phyloP scores from a whole-genome alignment of 345 rosid species.

The Lumnitzera racemosa region DNA sequence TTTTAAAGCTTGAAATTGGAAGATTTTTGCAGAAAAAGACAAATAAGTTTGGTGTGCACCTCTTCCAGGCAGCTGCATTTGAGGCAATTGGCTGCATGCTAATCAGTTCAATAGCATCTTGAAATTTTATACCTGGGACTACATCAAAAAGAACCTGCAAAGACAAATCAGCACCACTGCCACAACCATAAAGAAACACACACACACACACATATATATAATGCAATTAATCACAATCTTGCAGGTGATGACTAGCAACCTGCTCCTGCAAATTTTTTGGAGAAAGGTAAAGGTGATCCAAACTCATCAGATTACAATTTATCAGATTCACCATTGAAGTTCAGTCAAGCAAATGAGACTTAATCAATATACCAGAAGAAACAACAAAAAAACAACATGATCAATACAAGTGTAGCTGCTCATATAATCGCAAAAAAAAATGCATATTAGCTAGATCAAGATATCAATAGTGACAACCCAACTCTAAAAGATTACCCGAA shows the following conservation, averaged over 20 bases:
- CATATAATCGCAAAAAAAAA: neutral
- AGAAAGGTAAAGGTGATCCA: neutral
- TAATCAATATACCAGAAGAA: neutral
- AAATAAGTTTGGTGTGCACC: constrained; percentile 29
- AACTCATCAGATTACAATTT: no score
- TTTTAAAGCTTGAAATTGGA: neutral
- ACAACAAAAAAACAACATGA: neutral
- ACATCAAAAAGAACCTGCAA: constrained; percentile 87
- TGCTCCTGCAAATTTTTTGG: neutral
- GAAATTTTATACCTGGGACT: constrained; percentile 78
- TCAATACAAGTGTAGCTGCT: no score
- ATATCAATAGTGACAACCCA: no score
- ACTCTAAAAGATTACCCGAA: constrained; percentile 48
- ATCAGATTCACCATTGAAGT: no score
- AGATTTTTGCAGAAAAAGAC: neutral
- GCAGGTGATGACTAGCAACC: no score
- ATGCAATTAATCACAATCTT: neutral
- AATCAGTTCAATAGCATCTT: constrained; percentile 83
- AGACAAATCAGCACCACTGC: constrained; percentile 10
- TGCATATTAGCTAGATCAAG: no score
- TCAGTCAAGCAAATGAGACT: neutral
- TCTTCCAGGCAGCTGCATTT: constrained; percentile 67
- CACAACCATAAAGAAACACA: neutral
- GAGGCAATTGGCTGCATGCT: constrained; percentile 93
- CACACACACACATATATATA: neutral